Evolutionary conservation across 225 moss, liverwort and hornwort species (phyloP).

Genomic region (Neckera pumila): DNA sequence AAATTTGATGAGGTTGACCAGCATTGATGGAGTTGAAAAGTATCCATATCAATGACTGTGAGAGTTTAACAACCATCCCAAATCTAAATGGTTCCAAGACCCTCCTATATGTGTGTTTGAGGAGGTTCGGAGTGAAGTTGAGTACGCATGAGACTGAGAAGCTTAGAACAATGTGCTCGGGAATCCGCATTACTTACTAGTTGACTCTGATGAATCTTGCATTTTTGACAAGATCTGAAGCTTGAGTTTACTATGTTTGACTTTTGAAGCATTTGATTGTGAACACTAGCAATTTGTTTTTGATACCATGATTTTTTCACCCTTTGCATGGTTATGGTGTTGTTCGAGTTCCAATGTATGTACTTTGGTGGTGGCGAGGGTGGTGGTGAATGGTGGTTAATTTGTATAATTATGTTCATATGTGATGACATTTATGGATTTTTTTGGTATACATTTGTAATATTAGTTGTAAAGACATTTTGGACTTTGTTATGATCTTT

Average conservation of each 20-base stretch:
- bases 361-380: background rate
- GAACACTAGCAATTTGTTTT: background rate
- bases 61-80: background rate
- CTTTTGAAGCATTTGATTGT: background rate
- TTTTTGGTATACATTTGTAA: background rate
- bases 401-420: background rate
- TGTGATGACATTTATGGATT: background rate
- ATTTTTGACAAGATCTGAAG: background rate
- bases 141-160: background rate
- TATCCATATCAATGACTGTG: accelerated
- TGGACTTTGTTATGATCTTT: background rate
- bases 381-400: background rate
- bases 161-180: too few relatives aligned
- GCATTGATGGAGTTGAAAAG: accelerated
- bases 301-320: background rate
- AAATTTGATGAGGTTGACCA: background rate
- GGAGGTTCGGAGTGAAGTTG: background rate
- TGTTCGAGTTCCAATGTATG: background rate
- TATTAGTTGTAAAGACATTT: background rate
- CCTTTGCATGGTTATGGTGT: background rate
- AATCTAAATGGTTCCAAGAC: background rate
- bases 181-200: too few relatives aligned
- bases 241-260: background rate
- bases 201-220: background rate
- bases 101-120: accelerated